Evolutionary conservation across 108 stramenopile species (phyloP), one percentile per base, ranked within the genome.

Genomic region (Skeletonema marinoi): DNA sequence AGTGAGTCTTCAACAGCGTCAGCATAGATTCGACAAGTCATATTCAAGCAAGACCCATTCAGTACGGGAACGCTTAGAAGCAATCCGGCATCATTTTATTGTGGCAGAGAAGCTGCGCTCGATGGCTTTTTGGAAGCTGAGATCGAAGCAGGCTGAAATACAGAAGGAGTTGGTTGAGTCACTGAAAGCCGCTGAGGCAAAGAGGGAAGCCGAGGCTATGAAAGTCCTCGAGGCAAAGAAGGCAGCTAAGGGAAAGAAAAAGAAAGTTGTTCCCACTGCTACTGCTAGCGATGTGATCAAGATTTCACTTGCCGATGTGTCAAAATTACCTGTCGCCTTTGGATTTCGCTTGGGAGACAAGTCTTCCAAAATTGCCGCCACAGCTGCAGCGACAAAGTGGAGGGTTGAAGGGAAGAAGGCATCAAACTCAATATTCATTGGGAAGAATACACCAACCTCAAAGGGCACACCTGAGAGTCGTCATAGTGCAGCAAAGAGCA

Each of bases 261-360:
- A 8, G 48, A n/a, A 54, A 21, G 21, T 19, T 29, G 6, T 56
- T 56, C 54, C 54, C 25, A 6, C 25, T 25, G 54, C 54, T 6
- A 56, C 54, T 25, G 54, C 54, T 6, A 56, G 54, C 8, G 54
- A 56, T 25, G 21, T 25, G 19, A 56, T 29, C 2, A 56, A 25
- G n/a, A 29, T 56, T 10, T 56, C 54, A 56, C 25, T 29, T 29
- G 21, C 9, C 9, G 7, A 56, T 29, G 21, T 56, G 54, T 56
- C 63, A 51, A 73, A 51, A 36, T 19, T 75, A 16, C 74, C 74
- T 17, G 58, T 75, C 12, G 74, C 74, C 2, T 75, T 75, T 67
- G 74, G 66, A 32, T 75, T 75, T 59, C 4, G 58, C 33, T 19
- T 75, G 8, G 33, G 58, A 16, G 39, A 56, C 16, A 54, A 36